These are phyloP conservation scores for Monilinia vaccinii-corymbosi DNA, from an alignment of 2,329 filamentous ascomycete species.

Conservation along the genomic window DNA sequence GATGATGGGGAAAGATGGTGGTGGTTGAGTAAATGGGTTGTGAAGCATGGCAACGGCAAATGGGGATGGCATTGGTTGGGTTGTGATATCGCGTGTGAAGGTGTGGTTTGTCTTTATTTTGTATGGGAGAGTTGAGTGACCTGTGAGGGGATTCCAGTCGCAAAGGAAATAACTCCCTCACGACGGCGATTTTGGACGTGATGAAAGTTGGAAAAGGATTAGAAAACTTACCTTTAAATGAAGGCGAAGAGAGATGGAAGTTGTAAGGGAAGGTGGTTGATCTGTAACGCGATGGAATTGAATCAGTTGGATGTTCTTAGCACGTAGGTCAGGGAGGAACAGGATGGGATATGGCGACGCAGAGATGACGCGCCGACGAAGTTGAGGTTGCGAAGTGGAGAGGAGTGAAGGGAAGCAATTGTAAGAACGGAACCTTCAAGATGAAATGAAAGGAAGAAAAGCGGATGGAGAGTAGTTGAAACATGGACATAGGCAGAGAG, in stretches of 20 bases:
- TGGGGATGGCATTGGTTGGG: background rate
- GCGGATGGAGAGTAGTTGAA: background rate
- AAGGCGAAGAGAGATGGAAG: slow-evolving; percentile 7
- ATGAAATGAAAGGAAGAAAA: background rate
- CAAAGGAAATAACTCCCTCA: slow-evolving; percentile 19
- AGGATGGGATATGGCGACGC: background rate
- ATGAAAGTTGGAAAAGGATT: slow-evolving; percentile 12
- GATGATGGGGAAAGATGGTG: slow-evolving; percentile 12
- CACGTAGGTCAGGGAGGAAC: background rate
- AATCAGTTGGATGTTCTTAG: slow-evolving; percentile 12
- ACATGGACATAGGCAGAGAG: background rate
- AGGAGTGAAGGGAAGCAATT: slow-evolving; percentile 4
- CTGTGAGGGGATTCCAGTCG: slow-evolving; percentile 16
- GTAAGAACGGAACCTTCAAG: background rate
- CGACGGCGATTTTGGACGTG: slow-evolving; percentile 13
- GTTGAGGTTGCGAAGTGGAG: background rate
- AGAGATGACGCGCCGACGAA: slow-evolving; percentile 4
- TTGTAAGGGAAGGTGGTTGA: slow-evolving; percentile 15
- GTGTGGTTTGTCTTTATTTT: slow-evolving; percentile 5
- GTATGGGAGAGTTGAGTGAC: slow-evolving; percentile 5
- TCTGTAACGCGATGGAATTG: slow-evolving; percentile 11
- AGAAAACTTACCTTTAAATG: slow-evolving; percentile 16
- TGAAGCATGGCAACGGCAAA: background rate
- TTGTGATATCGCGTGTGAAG: slow-evolving; percentile 6
- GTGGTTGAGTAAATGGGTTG: slow-evolving; percentile 1